A percentile compares a stretch with the other conserved stretches of the same genome.
Conservation (phyloP, 106 monocot species). For the Dendrobium catenatum region DNA sequence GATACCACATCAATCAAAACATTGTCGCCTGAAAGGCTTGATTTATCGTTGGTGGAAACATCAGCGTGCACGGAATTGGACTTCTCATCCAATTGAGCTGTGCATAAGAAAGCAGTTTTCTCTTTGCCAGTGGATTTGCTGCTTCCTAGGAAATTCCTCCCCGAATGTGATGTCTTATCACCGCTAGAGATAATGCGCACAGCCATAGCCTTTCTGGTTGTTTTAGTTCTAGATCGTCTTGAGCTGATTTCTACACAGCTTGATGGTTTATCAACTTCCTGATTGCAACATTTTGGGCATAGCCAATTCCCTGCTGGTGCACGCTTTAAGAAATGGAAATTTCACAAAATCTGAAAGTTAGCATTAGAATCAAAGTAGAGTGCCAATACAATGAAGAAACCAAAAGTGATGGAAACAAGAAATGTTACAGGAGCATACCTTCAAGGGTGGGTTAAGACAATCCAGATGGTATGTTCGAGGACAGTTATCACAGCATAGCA, state of each 20-base stretch:
- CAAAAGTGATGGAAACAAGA: background rate
- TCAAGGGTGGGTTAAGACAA: constrained; percentile 85
- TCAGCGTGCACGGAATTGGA: constrained; percentile 23
- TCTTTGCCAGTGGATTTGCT: constrained; percentile 28
- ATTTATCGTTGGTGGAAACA: constrained; percentile 28
- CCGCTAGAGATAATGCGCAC: constrained; percentile 18
- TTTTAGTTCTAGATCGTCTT: constrained; percentile 44
- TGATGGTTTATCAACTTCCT: constrained; percentile 32
- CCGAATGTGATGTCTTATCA: constrained; percentile 23
- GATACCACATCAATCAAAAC: constrained; percentile 14
- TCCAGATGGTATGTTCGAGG: constrained; percentile 89
- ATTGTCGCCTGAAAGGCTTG: constrained; percentile 19
- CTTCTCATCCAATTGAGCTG: constrained; percentile 15
- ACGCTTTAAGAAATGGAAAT: constrained; percentile 27
- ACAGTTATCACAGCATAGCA: constrained; percentile 92
- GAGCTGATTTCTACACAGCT: constrained; percentile 34
- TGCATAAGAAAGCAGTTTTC: constrained; percentile 19
- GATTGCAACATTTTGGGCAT: constrained; percentile 54
- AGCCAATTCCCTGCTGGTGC: constrained; percentile 84
- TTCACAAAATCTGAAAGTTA: background rate
- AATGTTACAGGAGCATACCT: constrained; percentile 35
- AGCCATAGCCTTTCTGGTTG: constrained; percentile 22
- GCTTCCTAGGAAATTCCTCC: constrained; percentile 17
- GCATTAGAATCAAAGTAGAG: background rate
- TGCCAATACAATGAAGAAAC: background rate